A percentile compares a stretch with the other conserved stretches of the same genome.
Conservation (phyloP, 495 filamentous ascomycete species). For the Aspergillus taichungensis region DNA sequence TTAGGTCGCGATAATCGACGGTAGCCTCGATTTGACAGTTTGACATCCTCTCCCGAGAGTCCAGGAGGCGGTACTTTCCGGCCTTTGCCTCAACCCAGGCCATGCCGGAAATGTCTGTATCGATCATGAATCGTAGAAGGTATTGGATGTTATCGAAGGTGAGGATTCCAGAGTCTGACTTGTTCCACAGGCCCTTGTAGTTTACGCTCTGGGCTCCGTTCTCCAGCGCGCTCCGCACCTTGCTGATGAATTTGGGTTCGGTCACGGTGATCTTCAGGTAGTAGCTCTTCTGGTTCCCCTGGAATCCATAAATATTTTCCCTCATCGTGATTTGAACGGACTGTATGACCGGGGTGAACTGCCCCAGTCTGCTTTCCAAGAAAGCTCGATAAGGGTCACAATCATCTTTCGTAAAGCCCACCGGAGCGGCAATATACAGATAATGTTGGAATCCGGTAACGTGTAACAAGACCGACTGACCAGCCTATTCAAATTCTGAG, state of each 20-base stretch:
- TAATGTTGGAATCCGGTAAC: slow-evolving; percentile 96
- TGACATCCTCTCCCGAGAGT: slow-evolving; percentile 55
- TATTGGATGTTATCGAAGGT: slow-evolving; percentile 97
- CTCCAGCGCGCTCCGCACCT: slow-evolving; percentile 65
- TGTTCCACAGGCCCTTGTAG: slow-evolving; percentile 84
- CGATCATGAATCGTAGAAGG: slow-evolving; percentile 94
- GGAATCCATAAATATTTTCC: slow-evolving; percentile 87
- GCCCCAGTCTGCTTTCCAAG: slow-evolving; percentile 64
- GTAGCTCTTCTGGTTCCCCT: slow-evolving; percentile 82
- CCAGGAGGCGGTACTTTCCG: slow-evolving; percentile 59
- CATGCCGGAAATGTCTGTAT: slow-evolving; percentile 88
- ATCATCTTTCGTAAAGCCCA: slow-evolving; percentile 67
- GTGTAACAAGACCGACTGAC: slow-evolving; percentile 90
- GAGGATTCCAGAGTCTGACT: slow-evolving; percentile 55
- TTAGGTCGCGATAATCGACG: slow-evolving; percentile 70
- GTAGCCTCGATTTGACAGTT: slow-evolving; percentile 93
- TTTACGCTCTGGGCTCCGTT: slow-evolving; percentile 55
- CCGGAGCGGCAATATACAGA: slow-evolving; percentile 83
- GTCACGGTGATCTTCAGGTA: slow-evolving; percentile 89
- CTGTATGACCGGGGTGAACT: slow-evolving; percentile 54
- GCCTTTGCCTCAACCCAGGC: slow-evolving; percentile 89
- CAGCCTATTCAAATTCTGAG: slow-evolving; percentile 38
- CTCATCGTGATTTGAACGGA: slow-evolving; percentile 69
- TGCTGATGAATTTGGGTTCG: slow-evolving; percentile 72
- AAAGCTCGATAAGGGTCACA: slow-evolving; percentile 66